A percentile compares a stretch with the other conserved stretches of the same genome.
These are phyloP conservation scores for Metschnikowia borealis DNA, from an alignment of 805 yeast species.

Conservation along the genomic window DNA sequence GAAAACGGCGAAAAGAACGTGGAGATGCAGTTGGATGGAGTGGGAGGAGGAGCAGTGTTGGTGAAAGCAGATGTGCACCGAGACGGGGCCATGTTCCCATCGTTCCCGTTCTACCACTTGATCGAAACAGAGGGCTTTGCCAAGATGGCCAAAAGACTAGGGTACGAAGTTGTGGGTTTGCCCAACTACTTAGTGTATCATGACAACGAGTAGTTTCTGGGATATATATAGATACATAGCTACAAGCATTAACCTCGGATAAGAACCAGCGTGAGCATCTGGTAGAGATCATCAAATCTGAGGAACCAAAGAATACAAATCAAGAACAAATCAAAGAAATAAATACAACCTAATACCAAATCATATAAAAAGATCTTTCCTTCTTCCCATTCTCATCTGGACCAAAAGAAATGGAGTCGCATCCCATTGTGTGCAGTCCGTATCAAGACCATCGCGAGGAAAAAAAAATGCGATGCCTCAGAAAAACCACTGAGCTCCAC, in stretches of 20 bases:
- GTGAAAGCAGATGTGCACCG: conserved; percentile 98
- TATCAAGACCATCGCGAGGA: conserved; percentile 7
- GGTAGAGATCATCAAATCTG: no score
- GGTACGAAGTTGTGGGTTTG: conserved; percentile 85
- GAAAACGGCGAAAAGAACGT: conserved; percentile 55
- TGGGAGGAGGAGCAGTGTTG: conserved; percentile 94
- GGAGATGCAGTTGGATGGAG: conserved; percentile 90
- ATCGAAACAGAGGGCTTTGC: conserved; percentile 98
- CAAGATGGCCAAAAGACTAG: conserved; percentile 94
- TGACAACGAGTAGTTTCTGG: conserved; percentile 58
- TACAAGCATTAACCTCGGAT: background rate
- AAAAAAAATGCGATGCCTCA: conserved; percentile 14
- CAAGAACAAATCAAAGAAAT: no score
- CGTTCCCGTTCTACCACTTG: conserved; percentile 93
- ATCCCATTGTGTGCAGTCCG: background rate
- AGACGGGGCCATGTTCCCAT: conserved; percentile 99
- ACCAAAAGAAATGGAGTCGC: background rate
- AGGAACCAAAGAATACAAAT: no score
- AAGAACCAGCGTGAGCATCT: background rate
- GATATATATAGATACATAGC: background rate
- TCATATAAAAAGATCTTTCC: no score
- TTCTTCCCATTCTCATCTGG: no score
- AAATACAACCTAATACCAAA: no score
- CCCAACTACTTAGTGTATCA: conserved; percentile 94
- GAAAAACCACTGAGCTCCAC: background rate